A percentile compares a stretch with the other conserved stretches of the same genome.
Conservation (phyloP, 768 basidiomycete genomes). For the Pleurotus cornucopiae region DNA sequence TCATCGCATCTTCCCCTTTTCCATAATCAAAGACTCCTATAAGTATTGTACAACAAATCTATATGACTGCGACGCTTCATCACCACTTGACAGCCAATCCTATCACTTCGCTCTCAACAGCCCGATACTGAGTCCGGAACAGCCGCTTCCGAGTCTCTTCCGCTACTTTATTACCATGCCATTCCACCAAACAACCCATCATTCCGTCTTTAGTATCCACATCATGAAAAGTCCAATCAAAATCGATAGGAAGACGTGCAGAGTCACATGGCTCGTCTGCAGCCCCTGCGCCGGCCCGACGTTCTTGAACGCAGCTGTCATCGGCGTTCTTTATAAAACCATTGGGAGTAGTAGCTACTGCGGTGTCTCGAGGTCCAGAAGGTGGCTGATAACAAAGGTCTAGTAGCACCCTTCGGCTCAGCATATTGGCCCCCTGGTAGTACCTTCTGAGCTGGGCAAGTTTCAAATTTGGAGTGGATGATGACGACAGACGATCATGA, state of each 20-base stretch:
- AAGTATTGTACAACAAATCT: background rate
- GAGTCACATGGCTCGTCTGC: background rate
- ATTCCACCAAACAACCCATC: slow-evolving; percentile 25
- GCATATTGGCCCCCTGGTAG: background rate
- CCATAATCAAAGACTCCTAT: background rate
- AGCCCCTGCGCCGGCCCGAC: background rate
- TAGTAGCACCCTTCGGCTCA: slow-evolving; percentile 2
- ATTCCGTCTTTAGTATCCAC: slow-evolving; percentile 11
- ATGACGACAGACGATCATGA: slow-evolving; percentile 9
- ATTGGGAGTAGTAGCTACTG: background rate
- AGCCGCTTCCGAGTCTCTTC: slow-evolving; percentile 39
- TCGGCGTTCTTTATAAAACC: background rate
- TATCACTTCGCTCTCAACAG: slow-evolving; percentile 81
- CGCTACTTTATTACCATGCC: slow-evolving; percentile 31
- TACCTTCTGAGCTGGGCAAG: background rate
- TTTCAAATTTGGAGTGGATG: background rate
- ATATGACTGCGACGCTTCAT: background rate
- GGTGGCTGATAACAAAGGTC: slow-evolving; percentile 1
- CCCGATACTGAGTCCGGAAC: slow-evolving; percentile 78
- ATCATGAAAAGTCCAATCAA: slow-evolving; percentile 7
- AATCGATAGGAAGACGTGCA: background rate
- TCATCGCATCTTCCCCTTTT: background rate
- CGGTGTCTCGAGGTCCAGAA: background rate
- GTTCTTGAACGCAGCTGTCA: background rate
- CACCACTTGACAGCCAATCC: slow-evolving; percentile 77